Conservation (phyloP, 2,329 filamentous ascomycete species). For the Alternaria metachromatica region DNA sequence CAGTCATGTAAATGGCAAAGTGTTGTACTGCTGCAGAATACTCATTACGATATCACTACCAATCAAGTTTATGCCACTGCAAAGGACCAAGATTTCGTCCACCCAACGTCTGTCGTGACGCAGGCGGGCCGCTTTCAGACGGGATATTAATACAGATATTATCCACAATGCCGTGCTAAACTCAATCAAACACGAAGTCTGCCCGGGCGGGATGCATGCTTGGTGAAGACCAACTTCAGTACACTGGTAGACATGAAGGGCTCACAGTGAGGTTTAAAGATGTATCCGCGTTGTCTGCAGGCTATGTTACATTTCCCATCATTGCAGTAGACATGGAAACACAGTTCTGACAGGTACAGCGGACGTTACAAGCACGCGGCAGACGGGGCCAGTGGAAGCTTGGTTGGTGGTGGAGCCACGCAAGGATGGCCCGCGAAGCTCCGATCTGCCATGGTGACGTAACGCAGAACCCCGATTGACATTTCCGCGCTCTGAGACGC, state of each 20-base stretch:
- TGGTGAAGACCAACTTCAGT: not conserved
- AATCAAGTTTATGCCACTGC: not conserved
- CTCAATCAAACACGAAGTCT: not conserved
- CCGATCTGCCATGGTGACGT: conserved; percentile 19
- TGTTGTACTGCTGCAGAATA: conserved; percentile 12
- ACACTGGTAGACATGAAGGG: not conserved
- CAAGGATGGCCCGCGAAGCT: not conserved
- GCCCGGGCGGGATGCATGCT: not conserved
- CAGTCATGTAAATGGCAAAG: conserved; percentile 15
- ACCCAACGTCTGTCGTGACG: not conserved
- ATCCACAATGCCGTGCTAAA: not conserved
- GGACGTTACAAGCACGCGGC: not conserved
- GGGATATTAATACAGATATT: not conserved
- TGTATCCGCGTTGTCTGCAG: not conserved
- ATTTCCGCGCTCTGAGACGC: conserved; percentile 14
- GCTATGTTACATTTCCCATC: not conserved
- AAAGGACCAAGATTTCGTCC: not conserved
- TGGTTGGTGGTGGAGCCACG: conserved; percentile 21
- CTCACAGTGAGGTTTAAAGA: not conserved
- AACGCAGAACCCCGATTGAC: conserved; percentile 24
- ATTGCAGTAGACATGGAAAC: not conserved
- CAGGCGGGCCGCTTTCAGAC: not conserved
- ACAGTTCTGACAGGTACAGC: not conserved
- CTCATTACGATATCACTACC: not conserved
- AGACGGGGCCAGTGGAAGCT: conserved; percentile 12